Conservation (phyloP, 2,329 filamentous ascomycete genomes). For the Botrytis fabae region DNA sequence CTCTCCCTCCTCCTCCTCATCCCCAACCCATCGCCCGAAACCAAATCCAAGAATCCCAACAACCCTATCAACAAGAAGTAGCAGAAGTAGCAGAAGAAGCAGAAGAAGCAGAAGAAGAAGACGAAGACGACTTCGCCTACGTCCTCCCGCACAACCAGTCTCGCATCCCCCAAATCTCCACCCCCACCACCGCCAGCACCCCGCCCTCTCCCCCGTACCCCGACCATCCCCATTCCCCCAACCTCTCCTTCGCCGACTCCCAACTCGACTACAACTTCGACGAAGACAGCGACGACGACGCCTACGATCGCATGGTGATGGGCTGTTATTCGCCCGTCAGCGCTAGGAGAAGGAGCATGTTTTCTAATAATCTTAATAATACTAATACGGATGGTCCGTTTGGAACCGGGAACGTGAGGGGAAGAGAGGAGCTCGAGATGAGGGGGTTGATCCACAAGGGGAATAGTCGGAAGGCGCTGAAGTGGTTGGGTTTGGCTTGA, state of each 20-base stretch:
- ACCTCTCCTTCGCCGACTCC: not conserved
- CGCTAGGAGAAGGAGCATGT: conserved; percentile 22
- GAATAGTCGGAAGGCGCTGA: conserved; percentile 43
- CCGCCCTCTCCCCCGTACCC: not conserved
- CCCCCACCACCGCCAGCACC: not conserved
- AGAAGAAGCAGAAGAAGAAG: too few species aligned
- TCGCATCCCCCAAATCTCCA: not conserved
- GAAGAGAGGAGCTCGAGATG: conserved; percentile 21
- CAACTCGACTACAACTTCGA: conserved; percentile 24
- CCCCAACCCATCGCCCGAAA: not conserved
- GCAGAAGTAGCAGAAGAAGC: too few species aligned
- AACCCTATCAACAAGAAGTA: not conserved
- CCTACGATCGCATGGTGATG: conserved; percentile 40
- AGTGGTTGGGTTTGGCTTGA: conserved; percentile 43
- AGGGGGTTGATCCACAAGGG: conserved; percentile 23
- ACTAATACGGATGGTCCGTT: not conserved
- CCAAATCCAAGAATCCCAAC: not conserved
- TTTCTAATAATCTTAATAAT: conserved; percentile 2
- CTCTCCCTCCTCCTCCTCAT: too few species aligned
- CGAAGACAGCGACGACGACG: conserved; percentile 41
- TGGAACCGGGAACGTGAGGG: not conserved
- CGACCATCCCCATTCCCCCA: not conserved
- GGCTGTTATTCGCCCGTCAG: conserved; percentile 31
- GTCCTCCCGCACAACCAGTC: too few species aligned
- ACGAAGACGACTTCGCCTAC: not conserved